Evolutionary conservation across 2,329 filamentous ascomycete genomes (phyloP).

Genomic region (Colletotrichum costaricense): DNA sequence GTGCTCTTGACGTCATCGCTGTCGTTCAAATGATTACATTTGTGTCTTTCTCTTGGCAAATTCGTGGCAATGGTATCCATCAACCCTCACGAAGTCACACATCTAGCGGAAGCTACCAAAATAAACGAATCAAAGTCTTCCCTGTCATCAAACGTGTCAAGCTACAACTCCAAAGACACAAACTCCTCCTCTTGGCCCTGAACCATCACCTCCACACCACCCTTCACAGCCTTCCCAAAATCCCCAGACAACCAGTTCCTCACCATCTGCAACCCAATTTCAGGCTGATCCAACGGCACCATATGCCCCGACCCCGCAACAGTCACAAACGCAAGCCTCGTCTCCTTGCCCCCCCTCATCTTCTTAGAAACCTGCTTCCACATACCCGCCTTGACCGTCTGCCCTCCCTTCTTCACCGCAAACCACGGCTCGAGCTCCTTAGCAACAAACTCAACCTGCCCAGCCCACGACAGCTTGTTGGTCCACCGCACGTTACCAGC

Average conservation of each 20-base stretch:
- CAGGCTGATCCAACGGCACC: conserved; percentile 42
- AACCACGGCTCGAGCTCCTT: conserved; percentile 39
- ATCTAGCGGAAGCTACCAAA: too few relatives aligned
- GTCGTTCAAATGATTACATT: too few relatives aligned
- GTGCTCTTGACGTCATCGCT: too few relatives aligned
- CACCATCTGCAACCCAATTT: conserved; percentile 35
- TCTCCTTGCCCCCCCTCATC: neutral
- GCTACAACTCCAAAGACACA: conserved; percentile 13
- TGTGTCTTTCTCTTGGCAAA: too few relatives aligned
- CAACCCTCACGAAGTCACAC: too few relatives aligned
- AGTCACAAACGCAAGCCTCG: conserved; percentile 39
- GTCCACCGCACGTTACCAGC: conserved; percentile 48
- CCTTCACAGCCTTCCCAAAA: conserved; percentile 13
- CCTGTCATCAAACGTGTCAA: too few relatives aligned
- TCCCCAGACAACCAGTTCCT: conserved; percentile 35
- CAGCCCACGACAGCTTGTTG: conserved; percentile 54
- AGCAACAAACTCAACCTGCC: conserved; percentile 53
- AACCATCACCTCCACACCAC: neutral
- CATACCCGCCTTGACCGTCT: conserved; percentile 7
- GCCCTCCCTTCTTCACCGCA: conserved; percentile 16
- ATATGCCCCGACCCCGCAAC: conserved; percentile 54
- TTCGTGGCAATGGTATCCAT: accelerated
- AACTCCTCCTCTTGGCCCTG: neutral
- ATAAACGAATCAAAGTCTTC: too few relatives aligned
- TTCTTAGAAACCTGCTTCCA: conserved; percentile 30